Percentiles rank a stretch among this genome's conserved stretches.
These are phyloP conservation scores for Boletellus ananas DNA, from an alignment of 768 basidiomycete species.

Conservation along the genomic window DNA sequence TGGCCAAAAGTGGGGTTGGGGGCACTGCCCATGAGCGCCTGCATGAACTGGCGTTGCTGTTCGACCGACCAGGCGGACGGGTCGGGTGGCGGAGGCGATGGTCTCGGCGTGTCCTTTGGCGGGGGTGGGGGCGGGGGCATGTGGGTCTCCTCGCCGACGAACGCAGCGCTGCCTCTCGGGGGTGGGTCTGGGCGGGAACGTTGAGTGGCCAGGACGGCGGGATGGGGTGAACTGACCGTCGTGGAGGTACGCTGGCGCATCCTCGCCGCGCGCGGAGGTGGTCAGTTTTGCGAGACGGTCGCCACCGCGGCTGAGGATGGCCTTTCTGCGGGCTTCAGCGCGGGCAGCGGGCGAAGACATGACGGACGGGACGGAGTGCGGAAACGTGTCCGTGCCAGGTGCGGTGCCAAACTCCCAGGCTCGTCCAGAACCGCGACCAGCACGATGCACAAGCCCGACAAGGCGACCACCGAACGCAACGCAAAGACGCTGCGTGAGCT, in stretches of 20 bases:
- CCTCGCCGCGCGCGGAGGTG: constrained; percentile 68
- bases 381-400: constrained; percentile 11
- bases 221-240: constrained; percentile 36
- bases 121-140: constrained; percentile 27
- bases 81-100: constrained; percentile 36
- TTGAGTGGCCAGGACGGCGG: neutral
- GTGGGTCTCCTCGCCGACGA: constrained; percentile 36
- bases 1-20: constrained; percentile 27
- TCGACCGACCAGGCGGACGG: constrained; percentile 64
- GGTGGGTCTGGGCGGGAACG: constrained; percentile 6
- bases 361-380: neutral
- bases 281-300: constrained; percentile 80
- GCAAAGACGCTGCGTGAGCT: constrained; percentile 78
- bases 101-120: constrained; percentile 23
- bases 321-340: constrained; percentile 74
- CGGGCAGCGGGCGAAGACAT: constrained; percentile 55
- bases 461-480: constrained; percentile 78
- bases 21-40: constrained; percentile 50
- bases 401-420: neutral
- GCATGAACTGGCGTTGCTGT: constrained; percentile 65
- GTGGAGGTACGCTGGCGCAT: constrained; percentile 52
- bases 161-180: constrained; percentile 21
- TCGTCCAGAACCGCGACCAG: constrained; percentile 1
- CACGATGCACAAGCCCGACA: constrained; percentile 62
- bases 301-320: constrained; percentile 65